Evolutionary conservation across 2,329 filamentous ascomycete genomes (phyloP), one percentile per base, ranked within the genome.

Genomic region (Coleophoma cylindrospora): DNA sequence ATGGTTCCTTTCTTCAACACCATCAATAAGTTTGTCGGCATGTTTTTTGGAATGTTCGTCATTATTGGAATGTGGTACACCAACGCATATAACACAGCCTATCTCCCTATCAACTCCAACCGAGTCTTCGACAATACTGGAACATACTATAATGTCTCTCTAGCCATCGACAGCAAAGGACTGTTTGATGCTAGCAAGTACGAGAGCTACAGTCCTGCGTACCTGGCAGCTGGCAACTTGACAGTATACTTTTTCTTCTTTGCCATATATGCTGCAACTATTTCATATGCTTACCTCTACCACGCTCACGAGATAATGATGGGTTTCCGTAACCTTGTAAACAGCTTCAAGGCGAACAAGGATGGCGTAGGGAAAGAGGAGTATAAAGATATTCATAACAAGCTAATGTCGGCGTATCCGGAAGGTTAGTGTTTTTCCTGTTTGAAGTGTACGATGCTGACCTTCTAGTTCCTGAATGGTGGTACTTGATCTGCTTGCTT

Each of bases 1-100:
- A 89, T 84, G 81, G 80, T 84, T 61, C 86, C 84, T 12, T 88
- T 88, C 55, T 84, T 81, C 54, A 90, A 89, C 61, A 87, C 83
- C 0, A 64, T 86, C 37, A 90, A 89, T 62, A 87, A 83, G 0
- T 79, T 87, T 36, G 83, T 84, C 10, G 79, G 87, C 33, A 71
- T 84, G 2, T 34, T 76, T 1, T 87, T 86, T 61, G 87, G 80
- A 62, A 74, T 86, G 50, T 63, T 86, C 19, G 65, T 76, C 7
- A 73, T 80, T 3, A 72, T 77, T 0, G 68, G 75, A 4, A 66
- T 89, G 12, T 85, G 89, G 62, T 91, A 83, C 61, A 77, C 72
- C 7, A 80, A 80, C 13, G 70, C 74, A 0, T 89, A 83, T 78
- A 87, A 84, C 57, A 74, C 74, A 5, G 66, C 76, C 50, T 88